Base-by-base conservation (phyloP, 148 eudicot species). In the Fallopia convolvulus region DNA sequence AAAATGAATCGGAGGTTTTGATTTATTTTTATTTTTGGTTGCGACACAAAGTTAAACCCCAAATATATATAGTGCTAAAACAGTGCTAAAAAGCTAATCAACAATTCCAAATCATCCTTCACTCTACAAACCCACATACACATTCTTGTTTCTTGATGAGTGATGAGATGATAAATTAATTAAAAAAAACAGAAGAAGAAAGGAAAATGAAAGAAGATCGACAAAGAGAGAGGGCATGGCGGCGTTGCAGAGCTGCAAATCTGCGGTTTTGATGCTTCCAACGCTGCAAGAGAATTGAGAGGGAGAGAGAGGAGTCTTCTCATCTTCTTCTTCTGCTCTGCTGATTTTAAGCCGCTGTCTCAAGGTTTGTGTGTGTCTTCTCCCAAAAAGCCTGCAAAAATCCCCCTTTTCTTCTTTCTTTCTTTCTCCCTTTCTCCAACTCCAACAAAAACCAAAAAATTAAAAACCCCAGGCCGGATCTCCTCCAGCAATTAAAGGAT, bases 211-310 rank as follows among this genome's bases (percentile, higher is more conserved):
- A 53, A 53, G 60, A 53, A 68, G 75, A 74, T 30, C 36, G 60
- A 75, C 55, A 76, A 66, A 32, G 79, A 39, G 48, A 18, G 74
- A 73, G 39, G 63, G 71, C 77, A 86, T 88, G 89, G 89, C 91
- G 91, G 91, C 91, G 85, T 86, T 60, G 91, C 89, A 86, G 91
- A 80, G 82, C 86, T 83, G 82, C 82, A 81, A 84, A 76, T 84
- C 83, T 77, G 68, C 74, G 84, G 76, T 79, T 78, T 83, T 76
- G 79, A 79, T 79, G 85, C 83, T 49, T 44, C 30, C 82, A 60
- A 72, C 72, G 63, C 82, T 77, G 77, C 79, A 61, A 71, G 74
- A 78, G 74, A 52, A 52, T 52, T 52, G 58, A 44, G 20, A 52
- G 56, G 15, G 17, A 52, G 4, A 42, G 46, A 42, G 46, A 42